Evolutionary conservation across 306 rosid species (phyloP), one percentile per base, ranked within the genome.

Genomic region (Vigna angularis): DNA sequence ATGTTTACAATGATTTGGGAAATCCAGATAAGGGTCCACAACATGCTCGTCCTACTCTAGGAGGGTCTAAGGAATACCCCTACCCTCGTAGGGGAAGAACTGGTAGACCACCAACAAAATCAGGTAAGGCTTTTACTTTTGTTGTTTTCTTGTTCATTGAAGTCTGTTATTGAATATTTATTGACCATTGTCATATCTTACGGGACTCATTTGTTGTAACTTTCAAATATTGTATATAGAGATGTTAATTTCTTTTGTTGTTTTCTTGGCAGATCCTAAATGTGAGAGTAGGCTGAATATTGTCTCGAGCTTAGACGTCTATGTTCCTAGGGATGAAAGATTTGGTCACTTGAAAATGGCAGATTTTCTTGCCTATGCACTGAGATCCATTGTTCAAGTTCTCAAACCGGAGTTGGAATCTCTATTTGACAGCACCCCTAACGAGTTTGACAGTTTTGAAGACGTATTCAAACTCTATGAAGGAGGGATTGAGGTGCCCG

Each of bases 11-110:
- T 75, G 93, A 93, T 59, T 65, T 93, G 85, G 91, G 89, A 13
- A 78, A 74, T 77, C 89, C 93, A 0, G 92, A 90, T 73, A 81
- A 83, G 62, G 86, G 85, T 63, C 53, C 67, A 0, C 70, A 86
- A 10, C 83, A 81, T 72, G 81, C 45, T 26, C 96, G 98, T 40
- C 97, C 96, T 0, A 9, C 86, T 82, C 90, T 93, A 0, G 98
- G 98, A 83, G 97, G 97, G 40, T 86, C 93, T 30, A 17, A 4
- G 6, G 8, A 88, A 56, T 84, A 88, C 28, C 98, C 98, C 28
- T 93, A 93, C 74, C 98, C 98, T 66, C 93, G 98, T 18, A 76
- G 98, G 57, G 98, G 96, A 82, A 93, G 96, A 85, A 93, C 97
- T 0, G 90, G 97, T 4, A 83, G 96, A 75, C 83, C 78, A 52